A percentile compares a stretch with the other conserved stretches of the same genome.
phyloP scores from a whole-genome alignment of 129 eudicot genomes.

The Artemisia tridentata region DNA sequence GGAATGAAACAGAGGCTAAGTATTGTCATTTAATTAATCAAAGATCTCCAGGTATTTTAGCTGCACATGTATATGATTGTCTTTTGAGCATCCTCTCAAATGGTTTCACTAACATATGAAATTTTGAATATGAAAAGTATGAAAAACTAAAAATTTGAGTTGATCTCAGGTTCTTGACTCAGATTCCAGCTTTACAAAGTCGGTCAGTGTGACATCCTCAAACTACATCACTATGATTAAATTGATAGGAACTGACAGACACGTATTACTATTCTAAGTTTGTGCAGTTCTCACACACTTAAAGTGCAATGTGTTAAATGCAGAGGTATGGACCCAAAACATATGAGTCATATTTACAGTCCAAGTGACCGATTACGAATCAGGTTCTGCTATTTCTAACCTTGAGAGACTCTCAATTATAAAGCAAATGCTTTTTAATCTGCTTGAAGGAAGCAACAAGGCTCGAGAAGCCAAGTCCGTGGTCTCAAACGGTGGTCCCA shows the following conservation, averaged over 20 bases:
- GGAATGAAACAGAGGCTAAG: too few relatives aligned
- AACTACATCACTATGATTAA: neutral
- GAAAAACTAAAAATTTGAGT: too few relatives aligned
- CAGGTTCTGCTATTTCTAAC: neutral
- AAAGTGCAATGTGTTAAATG: neutral
- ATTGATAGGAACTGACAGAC: neutral
- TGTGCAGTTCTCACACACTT: neutral
- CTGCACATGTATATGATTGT: too few relatives aligned
- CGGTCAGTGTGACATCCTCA: too few relatives aligned
- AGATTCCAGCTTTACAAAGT: too few relatives aligned
- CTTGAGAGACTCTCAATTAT: neutral
- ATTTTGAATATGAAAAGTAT: too few relatives aligned
- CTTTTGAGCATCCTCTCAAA: too few relatives aligned
- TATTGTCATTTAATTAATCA: too few relatives aligned
- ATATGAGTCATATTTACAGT: neutral
- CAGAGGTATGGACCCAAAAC: neutral
- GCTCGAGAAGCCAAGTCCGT: neutral
- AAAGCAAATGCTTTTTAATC: conserved; percentile 4
- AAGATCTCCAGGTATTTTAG: too few relatives aligned
- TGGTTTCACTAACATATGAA: too few relatives aligned
- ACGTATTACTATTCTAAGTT: neutral
- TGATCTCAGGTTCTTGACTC: too few relatives aligned
- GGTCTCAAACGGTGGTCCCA: neutral
- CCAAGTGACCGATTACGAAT: neutral
- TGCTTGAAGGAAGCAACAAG: neutral